Percentiles rank a stretch among this genome's conserved stretches.
These are phyloP conservation scores for Tylopilus cervinicoccineus DNA, from an alignment of 768 basidiomycete species.

Conservation along the genomic window DNA sequence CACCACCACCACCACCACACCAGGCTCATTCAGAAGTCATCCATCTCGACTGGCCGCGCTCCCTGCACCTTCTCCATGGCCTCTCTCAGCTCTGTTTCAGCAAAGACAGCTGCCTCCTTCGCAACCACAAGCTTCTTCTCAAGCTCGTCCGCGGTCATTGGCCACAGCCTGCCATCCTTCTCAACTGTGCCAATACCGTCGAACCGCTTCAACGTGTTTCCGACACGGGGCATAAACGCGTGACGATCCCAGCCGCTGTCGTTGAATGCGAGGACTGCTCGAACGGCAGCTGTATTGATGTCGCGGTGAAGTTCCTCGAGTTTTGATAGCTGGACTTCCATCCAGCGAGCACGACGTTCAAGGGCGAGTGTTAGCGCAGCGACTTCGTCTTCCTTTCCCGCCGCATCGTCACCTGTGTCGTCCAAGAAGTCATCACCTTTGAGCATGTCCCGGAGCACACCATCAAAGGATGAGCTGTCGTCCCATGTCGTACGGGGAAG, in stretches of 20 bases:
- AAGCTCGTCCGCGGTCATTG: conserved; percentile 68
- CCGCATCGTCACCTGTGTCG: conserved; percentile 60
- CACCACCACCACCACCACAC: neutral
- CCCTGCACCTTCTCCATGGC: conserved; percentile 65
- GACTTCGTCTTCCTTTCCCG: conserved; percentile 77
- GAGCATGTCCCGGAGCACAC: conserved; percentile 82
- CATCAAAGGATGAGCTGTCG: conserved; percentile 85
- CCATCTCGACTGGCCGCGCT: conserved; percentile 44
- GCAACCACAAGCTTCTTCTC: conserved; percentile 70
- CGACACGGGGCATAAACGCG: conserved; percentile 64
- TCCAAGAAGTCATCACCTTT: conserved; percentile 86
- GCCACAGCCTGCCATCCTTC: conserved; percentile 37
- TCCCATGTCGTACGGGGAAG: conserved; percentile 89
- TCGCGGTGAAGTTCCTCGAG: conserved; percentile 86
- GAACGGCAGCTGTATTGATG: conserved; percentile 84
- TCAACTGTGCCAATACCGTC: conserved; percentile 59
- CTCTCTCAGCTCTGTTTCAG: conserved; percentile 71
- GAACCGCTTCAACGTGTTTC: conserved; percentile 64
- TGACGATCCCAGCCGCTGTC: conserved; percentile 81
- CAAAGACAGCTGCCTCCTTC: conserved; percentile 66
- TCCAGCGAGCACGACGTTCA: conserved; percentile 88
- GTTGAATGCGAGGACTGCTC: conserved; percentile 77
- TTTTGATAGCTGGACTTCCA: conserved; percentile 88
- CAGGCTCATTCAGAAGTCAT: conserved; percentile 25
- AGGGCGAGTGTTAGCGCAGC: conserved; percentile 78